These are phyloP conservation scores for Ceratorhiza oryzae-sativae DNA, from an alignment of 1,284 basidiomycete genomes.

Conservation along the genomic window DNA sequence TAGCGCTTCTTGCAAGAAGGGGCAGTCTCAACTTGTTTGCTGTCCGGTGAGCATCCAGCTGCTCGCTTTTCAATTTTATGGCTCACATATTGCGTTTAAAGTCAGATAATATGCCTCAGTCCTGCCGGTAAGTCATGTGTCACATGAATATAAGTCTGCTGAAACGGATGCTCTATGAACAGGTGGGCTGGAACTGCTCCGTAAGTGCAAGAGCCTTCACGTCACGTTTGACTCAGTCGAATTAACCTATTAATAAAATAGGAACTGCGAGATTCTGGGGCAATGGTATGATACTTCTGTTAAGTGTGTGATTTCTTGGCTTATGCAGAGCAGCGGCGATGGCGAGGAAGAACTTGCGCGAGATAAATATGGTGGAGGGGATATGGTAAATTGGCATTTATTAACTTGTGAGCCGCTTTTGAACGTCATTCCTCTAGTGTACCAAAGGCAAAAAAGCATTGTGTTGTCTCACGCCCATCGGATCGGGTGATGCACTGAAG, in stretches of 20 bases:
- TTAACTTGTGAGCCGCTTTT: background rate
- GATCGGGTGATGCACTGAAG: constrained; percentile 1
- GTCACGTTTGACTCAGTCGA: background rate
- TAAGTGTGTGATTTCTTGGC: background rate
- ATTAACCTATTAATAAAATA: background rate
- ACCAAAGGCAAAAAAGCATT: background rate
- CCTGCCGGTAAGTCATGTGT: constrained; percentile 5
- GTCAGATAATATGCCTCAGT: constrained; percentile 15
- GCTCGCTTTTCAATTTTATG: background rate
- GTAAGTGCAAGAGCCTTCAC: background rate
- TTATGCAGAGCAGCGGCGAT: background rate
- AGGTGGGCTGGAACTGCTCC: constrained; percentile 1
- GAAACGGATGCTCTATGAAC: background rate
- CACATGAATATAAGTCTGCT: too few relatives aligned
- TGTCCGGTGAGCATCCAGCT: background rate
- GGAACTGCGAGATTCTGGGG: background rate
- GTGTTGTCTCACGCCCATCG: background rate
- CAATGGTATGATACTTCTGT: background rate
- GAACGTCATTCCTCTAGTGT: background rate
- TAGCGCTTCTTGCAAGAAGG: constrained; percentile 5
- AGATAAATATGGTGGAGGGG: background rate
- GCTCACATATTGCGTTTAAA: background rate
- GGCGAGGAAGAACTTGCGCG: constrained; percentile 1
- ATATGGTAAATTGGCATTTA: background rate
- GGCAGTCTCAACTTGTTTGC: background rate